Conservation (phyloP, 2,329 filamentous ascomycete species). For the Fusarium illudens region DNA sequence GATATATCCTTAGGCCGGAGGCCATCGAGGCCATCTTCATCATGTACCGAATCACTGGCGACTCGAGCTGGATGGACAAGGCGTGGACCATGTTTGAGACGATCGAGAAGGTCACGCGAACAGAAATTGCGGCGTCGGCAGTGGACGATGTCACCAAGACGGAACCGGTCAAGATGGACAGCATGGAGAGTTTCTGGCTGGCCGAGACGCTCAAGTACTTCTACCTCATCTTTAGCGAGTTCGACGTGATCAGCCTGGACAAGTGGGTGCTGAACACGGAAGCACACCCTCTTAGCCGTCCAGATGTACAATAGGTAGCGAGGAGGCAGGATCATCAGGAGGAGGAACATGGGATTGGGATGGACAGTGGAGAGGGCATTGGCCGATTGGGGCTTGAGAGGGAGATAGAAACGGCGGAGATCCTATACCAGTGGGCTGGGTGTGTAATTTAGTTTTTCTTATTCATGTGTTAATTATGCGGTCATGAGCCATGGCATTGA, state of each 20-base stretch:
- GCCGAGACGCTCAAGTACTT: slow-evolving; percentile 75
- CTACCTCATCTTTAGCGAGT: slow-evolving; percentile 69
- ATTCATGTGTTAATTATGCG: neutral
- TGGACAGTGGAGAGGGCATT: neutral
- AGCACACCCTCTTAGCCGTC: slow-evolving; percentile 58
- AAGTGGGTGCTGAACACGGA: slow-evolving; percentile 69
- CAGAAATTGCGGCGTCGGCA: slow-evolving; percentile 69
- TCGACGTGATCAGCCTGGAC: slow-evolving; percentile 66
- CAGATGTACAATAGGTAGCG: slow-evolving; percentile 26
- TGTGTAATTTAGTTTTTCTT: slow-evolving; percentile 5
- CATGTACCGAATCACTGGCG: slow-evolving; percentile 77
- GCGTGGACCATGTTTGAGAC: slow-evolving; percentile 79
- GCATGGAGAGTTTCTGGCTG: slow-evolving; percentile 81
- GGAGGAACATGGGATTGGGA: neutral
- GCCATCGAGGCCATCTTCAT: slow-evolving; percentile 84
- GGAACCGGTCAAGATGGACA: slow-evolving; percentile 56
- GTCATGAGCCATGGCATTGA: neutral
- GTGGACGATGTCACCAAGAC: slow-evolving; percentile 66
- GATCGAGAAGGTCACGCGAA: slow-evolving; percentile 67
- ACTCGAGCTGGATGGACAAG: slow-evolving; percentile 69
- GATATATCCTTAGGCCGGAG: slow-evolving; percentile 76
- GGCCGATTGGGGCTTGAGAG: neutral
- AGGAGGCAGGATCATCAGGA: neutral
- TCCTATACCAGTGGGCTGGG: slow-evolving; percentile 2
- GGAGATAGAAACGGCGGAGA: slow-evolving; percentile 3